phyloP scores from a whole-genome alignment of 345 rosid genomes.

The Hibiscus trionum region DNA sequence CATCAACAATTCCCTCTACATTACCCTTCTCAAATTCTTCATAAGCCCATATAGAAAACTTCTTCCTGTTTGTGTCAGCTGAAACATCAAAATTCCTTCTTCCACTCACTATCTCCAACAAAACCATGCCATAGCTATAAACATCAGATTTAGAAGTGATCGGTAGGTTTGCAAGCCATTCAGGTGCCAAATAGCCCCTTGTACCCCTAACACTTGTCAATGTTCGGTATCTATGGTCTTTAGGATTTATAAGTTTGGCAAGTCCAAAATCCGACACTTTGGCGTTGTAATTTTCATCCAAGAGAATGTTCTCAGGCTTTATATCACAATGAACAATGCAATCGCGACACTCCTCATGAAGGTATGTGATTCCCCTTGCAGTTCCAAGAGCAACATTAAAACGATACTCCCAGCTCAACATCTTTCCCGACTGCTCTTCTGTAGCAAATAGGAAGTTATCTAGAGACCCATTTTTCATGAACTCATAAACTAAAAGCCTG shows the following conservation, averaged over 20 bases:
- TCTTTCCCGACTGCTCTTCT: background rate
- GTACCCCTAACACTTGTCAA: background rate
- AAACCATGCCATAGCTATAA: background rate
- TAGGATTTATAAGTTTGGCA: background rate
- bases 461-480: slow-evolving; percentile 1
- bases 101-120: slow-evolving; percentile 2
- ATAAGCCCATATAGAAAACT: slow-evolving; percentile 1
- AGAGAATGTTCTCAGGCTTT: background rate
- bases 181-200: background rate
- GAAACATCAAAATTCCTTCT: background rate
- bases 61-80: background rate
- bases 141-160: background rate
- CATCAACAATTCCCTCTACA: background rate
- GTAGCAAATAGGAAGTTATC: background rate
- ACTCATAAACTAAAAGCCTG: slow-evolving; percentile 1
- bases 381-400: background rate
- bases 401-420: background rate
- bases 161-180: background rate
- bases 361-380: background rate
- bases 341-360: background rate
- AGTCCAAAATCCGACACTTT: background rate
- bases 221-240: background rate
- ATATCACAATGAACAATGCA: slow-evolving; percentile 1
- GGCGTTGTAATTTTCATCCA: background rate
- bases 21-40: background rate